phyloP scores from a whole-genome alignment of 345 rosid species.

The Rhizophora apiculata region DNA sequence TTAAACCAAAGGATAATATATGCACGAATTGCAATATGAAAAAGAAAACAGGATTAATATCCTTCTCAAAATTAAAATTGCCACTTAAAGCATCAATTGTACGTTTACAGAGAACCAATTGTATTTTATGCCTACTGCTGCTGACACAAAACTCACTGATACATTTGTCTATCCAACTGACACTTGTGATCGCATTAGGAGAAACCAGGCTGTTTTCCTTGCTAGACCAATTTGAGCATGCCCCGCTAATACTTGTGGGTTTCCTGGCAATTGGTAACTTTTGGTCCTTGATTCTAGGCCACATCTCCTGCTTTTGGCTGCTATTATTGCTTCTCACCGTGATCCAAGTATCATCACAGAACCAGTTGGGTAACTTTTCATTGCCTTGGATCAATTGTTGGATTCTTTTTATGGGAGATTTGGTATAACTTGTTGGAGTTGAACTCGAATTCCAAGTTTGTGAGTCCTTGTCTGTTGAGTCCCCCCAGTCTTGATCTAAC shows the following conservation, averaged over 20 bases:
- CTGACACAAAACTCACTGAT: background rate
- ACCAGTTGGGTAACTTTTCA: slow-evolving; percentile 24
- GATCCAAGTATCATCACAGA: slow-evolving; percentile 41
- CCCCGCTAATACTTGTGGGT: background rate
- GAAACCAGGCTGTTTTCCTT: slow-evolving; percentile 6
- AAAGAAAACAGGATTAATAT: background rate
- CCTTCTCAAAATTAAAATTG: background rate
- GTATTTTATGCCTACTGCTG: background rate
- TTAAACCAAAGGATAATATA: background rate
- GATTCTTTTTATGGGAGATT: slow-evolving; percentile 35
- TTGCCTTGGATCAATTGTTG: slow-evolving; percentile 23
- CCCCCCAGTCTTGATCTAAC: slow-evolving; percentile 32
- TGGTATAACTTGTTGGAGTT: background rate
- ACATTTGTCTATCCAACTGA: slow-evolving; percentile 2
- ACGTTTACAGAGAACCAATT: slow-evolving; percentile 5
- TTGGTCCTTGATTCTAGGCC: background rate
- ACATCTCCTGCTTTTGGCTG: slow-evolving; percentile 5
- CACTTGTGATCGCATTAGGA: background rate
- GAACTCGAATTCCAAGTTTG: slow-evolving; percentile 3
- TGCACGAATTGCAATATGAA: background rate
- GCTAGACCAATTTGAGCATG: background rate
- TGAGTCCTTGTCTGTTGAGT: slow-evolving; percentile 22
- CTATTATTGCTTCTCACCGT: slow-evolving; percentile 37
- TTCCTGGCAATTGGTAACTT: background rate
- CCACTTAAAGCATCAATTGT: background rate